A percentile compares a stretch with the other conserved stretches of the same genome.
These are phyloP conservation scores for Phaeosphaeria sp. DNA, from an alignment of 2,329 filamentous ascomycete species.

Conservation along the genomic window DNA sequence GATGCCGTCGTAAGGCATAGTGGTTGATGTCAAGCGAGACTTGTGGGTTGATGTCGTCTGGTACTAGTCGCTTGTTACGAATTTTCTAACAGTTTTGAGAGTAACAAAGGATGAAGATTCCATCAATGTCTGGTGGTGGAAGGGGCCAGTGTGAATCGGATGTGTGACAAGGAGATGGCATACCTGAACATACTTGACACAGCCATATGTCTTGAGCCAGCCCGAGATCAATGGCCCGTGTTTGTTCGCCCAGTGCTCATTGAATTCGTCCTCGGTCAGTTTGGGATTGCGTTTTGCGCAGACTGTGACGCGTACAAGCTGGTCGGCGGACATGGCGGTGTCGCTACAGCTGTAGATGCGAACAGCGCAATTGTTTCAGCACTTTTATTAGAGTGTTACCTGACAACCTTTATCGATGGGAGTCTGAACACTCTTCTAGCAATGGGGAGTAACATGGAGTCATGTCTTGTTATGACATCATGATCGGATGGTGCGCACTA, in stretches of 20 bases:
- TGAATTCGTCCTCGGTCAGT: conserved; percentile 28
- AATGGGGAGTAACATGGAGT: background rate
- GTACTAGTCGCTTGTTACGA: conserved; percentile 13
- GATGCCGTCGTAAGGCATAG: conserved; percentile 26
- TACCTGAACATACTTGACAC: conserved; percentile 35
- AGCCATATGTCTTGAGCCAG: conserved; percentile 26
- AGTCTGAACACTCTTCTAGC: background rate
- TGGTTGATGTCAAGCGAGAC: conserved; percentile 18
- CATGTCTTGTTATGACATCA: conserved; percentile 3
- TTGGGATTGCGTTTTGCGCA: conserved; percentile 29
- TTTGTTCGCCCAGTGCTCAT: conserved; percentile 31
- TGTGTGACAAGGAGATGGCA: too few relatives aligned
- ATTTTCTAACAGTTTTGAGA: too few relatives aligned
- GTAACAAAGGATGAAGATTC: too few relatives aligned
- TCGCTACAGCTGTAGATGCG: too few relatives aligned
- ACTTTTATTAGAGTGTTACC: too few relatives aligned
- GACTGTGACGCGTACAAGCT: conserved; percentile 28
- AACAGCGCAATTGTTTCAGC: too few relatives aligned
- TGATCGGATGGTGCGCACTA: background rate
- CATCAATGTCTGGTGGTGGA: too few relatives aligned
- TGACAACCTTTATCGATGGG: too few relatives aligned
- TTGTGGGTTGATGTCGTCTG: conserved; percentile 28
- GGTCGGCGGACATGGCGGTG: conserved; percentile 10
- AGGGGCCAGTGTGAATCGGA: too few relatives aligned
- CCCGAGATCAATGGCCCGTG: conserved; percentile 28